Conservation (phyloP, 768 basidiomycete genomes). For the Astraeus odoratus region DNA sequence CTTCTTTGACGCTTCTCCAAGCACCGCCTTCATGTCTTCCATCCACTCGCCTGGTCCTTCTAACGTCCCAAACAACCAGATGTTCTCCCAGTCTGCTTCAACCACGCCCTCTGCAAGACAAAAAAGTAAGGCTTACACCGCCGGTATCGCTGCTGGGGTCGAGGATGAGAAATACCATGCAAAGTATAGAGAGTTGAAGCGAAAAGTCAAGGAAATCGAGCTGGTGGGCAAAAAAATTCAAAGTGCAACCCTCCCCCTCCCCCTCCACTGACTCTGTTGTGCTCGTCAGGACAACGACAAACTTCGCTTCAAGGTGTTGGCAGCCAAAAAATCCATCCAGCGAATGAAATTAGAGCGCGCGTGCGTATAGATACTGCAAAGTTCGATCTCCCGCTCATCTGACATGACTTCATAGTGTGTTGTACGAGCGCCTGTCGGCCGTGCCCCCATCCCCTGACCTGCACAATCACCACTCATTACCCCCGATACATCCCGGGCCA, state of each 20-base stretch:
- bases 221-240: slow-evolving; percentile 36
- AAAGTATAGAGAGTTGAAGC: slow-evolving; percentile 84
- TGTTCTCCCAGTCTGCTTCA: slow-evolving; percentile 25
- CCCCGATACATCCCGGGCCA: slow-evolving; percentile 28
- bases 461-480: slow-evolving; percentile 33
- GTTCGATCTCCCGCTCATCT: slow-evolving; percentile 18
- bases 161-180: slow-evolving; percentile 83
- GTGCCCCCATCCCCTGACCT: slow-evolving; percentile 51
- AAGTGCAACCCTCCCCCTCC: slow-evolving; percentile 4
- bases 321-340: slow-evolving; percentile 77
- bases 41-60: slow-evolving; percentile 50
- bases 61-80: slow-evolving; percentile 30
- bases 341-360: slow-evolving; percentile 85
- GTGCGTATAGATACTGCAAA: slow-evolving; percentile 57
- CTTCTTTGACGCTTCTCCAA: slow-evolving; percentile 26
- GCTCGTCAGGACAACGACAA: slow-evolving; percentile 76
- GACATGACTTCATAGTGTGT: slow-evolving; percentile 41
- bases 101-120: slow-evolving; percentile 32
- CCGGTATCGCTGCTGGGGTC: slow-evolving; percentile 69
- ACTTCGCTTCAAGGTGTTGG: slow-evolving; percentile 71
- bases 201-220: slow-evolving; percentile 85
- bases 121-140: slow-evolving; percentile 42
- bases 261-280: neutral
- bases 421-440: slow-evolving; percentile 70
- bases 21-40: slow-evolving; percentile 58